phyloP scores from a whole-genome alignment of 257 asterid species.

The Plantago elongata region DNA sequence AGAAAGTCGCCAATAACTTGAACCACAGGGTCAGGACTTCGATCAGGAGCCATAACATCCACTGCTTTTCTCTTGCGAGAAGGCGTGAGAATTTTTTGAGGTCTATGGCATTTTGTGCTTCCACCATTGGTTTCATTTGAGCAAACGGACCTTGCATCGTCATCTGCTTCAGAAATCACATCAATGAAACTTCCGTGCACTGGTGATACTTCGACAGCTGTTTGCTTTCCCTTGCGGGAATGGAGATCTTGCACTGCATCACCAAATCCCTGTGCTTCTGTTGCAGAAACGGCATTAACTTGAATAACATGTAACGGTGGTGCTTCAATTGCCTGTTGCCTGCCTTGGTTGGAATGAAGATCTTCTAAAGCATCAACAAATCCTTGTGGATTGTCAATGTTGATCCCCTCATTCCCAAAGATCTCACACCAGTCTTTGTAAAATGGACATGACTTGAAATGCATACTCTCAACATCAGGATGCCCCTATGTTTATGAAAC shows the following conservation, averaged over 20 bases:
- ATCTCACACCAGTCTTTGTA: constrained; percentile 14
- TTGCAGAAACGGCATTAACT: not conserved
- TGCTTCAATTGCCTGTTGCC: constrained; percentile 3
- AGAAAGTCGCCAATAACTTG: constrained; percentile 8
- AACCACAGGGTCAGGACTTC: constrained; percentile 8
- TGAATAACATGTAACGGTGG: constrained; percentile 7
- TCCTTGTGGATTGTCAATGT: constrained; percentile 9
- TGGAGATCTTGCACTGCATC: constrained; percentile 1
- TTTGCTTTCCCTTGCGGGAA: constrained; percentile 7
- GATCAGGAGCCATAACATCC: not conserved
- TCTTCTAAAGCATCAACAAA: constrained; percentile 11
- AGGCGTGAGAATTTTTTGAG: not conserved
- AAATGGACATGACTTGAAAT: constrained; percentile 6
- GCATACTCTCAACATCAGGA: constrained; percentile 9
- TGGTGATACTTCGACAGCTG: constrained; percentile 4
- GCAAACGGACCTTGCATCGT: constrained; percentile 7
- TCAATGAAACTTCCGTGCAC: constrained; percentile 3
- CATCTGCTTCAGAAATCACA: constrained; percentile 6
- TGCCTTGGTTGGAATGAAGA: constrained; percentile 2
- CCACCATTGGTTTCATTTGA: constrained; percentile 15
- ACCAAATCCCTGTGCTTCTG: constrained; percentile 10
- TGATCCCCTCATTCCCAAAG: constrained; percentile 5
- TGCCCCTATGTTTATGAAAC: not conserved
- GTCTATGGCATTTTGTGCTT: constrained; percentile 3
- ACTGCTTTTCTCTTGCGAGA: constrained; percentile 10